Base-by-base conservation (phyloP, 192 early-diverging fungal genomes). In the Physocladia obscura region DNA sequence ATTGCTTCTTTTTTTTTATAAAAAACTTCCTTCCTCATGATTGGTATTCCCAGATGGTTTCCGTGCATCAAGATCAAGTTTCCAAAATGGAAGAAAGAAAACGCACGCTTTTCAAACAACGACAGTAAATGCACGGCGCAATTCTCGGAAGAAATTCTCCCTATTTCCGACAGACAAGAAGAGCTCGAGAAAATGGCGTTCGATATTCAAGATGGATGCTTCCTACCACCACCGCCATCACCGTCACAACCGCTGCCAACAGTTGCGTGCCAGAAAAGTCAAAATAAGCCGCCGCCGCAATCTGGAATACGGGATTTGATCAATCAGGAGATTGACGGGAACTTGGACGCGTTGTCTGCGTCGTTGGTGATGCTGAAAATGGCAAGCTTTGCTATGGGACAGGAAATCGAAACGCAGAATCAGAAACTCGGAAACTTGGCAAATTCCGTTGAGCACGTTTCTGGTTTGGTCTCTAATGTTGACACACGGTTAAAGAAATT, bases 361-460 rank as follows among this genome's bases (percentile, higher is more conserved):
- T 51, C 57, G 26, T 36, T 70, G 37, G 6, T 15, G 24, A 50
- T 70, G 69, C 44, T 70, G 4, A 59, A 60, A 47, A 5, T 60
- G 38, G 69, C 69, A 30, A 49, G 29, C 27, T 11, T 49, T 35
- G 69, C 57, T 4, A 70, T 70, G 69, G 57, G 69, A 4, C 4
- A 24, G 15, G 57, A 70, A 49, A 70, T 70, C 32, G 69, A 70
- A 21, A 30, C 13, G 31, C 69, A 70, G 49, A 70, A 60, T 21
- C 27, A 31, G 4, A 4, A 34, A 24, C 8, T 70, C 3, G 38
- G 24, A 26, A 38, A 19, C n/a, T 11, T 70, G 19, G 47, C 57
- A 13, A 44, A 32, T 19, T 51, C 44, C 17, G 31, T 32, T 34
- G 69, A 58, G 15, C 24, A 57, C 15, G 57, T 31, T 24, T 5